Evolutionary conservation across 164 flowering plant genomes (phyloP).

Genomic region (Buxus sempervirens): DNA sequence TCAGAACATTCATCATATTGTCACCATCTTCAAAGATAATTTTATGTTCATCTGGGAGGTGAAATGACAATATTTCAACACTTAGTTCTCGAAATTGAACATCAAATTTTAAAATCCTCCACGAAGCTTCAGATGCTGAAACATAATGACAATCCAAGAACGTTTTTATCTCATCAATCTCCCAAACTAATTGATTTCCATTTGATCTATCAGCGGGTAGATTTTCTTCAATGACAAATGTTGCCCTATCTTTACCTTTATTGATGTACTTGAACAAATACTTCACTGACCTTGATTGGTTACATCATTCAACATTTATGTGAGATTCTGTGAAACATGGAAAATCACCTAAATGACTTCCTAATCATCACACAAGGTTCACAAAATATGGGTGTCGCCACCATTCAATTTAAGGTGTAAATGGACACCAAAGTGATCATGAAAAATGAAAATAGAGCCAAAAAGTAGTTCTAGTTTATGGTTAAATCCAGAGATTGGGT

Average conservation of each 20-base stretch:
- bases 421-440: no score
- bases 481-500: no score
- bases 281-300: not conserved
- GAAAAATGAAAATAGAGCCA: no score
- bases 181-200: not conserved
- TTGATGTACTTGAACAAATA: conserved; percentile 7
- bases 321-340: no score
- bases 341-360: no score
- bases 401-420: no score
- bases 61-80: conserved; percentile 6
- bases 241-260: not conserved
- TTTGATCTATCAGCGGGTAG: fast-evolving
- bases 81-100: not conserved
- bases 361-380: no score
- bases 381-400: no score
- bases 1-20: not conserved
- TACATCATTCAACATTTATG: not conserved
- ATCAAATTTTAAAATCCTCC: conserved; percentile 13
- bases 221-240: not conserved
- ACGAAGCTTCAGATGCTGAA: conserved; percentile 13
- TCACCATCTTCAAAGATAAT: not conserved
- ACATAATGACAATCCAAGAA: conserved; percentile 8
- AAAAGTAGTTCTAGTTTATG: no score
- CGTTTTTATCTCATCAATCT: not conserved
- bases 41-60: conserved; percentile 6